Evolutionary conservation across 768 basidiomycete genomes (phyloP), one percentile per base, ranked within the genome.

Genomic region (Leucocoprinus leucothites): DNA sequence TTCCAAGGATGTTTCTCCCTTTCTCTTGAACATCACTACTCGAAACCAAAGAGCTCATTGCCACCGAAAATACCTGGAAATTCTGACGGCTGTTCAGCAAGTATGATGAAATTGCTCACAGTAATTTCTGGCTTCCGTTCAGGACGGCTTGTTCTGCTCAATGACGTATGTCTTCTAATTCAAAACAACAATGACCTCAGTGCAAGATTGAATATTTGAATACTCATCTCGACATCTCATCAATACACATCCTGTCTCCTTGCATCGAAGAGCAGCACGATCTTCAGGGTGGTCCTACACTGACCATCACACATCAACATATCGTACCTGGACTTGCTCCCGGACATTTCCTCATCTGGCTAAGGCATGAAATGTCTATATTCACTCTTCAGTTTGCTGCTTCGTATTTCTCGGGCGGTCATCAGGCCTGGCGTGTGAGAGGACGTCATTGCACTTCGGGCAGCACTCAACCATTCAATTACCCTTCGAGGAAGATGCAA

Each of bases 91-190:
- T 9, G 13, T 40, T 8, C 14, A 25, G 11, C 7, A 19, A 5
- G 13, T 41, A 51, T 51, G 50, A 51, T 41, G 50, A 40, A 38
- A 51, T 51, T 51, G 50, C 50, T 41, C 40, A 28, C 9, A 26
- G 28, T 31, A 9, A 13, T 31, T 19, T 3, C 35, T 19, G 3
- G 22, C n/a, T 47, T 46, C 52, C 52, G 52, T n/a, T 53, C 41
- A 26, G 44, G 40, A 24, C 52, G 44, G 52, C 42, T 7, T 21
- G 7, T 45, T 19, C 52, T 46, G 44, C 52, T 53, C 43, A 34
- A 53, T 47, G 51, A 53, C 51, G 51, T 53, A 36, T 28, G 51
- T 25, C 28, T n/a, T n/a, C n/a, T n/a, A n/a, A 24, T 38, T 14
- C 46, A 31, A 19, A 8, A 4, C n/a, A 19, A 7, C 35, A 25